Conservation (phyloP, 306 rosid species). For the Macrotyloma uniflorum region DNA sequence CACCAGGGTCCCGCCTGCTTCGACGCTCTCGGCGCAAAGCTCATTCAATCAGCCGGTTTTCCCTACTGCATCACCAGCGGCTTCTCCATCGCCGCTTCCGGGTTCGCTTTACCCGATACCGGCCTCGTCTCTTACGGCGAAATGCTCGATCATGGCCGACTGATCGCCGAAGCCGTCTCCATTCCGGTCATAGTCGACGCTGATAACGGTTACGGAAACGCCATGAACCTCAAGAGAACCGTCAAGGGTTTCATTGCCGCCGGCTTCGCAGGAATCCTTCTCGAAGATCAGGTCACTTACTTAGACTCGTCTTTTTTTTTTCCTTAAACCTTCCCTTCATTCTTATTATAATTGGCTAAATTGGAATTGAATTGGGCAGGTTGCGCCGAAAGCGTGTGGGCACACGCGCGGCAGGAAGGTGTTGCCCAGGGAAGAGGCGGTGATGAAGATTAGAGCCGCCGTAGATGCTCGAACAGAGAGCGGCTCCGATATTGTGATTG, state of each 20-base stretch:
- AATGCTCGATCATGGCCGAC: conserved; percentile 78
- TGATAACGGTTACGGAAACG: conserved; percentile 89
- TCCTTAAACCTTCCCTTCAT: too few species aligned
- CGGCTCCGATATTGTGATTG: conserved; percentile 84
- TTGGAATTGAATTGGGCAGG: conserved; percentile 33
- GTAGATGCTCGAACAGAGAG: conserved; percentile 82
- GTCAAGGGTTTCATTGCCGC: conserved; percentile 77
- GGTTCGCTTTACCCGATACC: conserved; percentile 84
- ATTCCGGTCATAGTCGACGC: conserved; percentile 91
- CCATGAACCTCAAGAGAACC: conserved; percentile 88
- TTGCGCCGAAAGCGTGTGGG: conserved; percentile 89
- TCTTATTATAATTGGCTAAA: background rate
- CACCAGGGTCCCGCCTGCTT: conserved; percentile 89
- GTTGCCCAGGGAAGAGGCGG: conserved; percentile 78
- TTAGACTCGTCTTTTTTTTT: background rate
- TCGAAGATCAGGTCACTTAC: conserved; percentile 80
- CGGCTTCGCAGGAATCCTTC: conserved; percentile 84
- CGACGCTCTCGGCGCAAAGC: conserved; percentile 87
- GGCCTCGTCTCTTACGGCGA: conserved; percentile 88
- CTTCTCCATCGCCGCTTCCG: conserved; percentile 77
- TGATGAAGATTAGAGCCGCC: conserved; percentile 77
- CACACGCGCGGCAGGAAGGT: conserved; percentile 88
- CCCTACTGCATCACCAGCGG: conserved; percentile 83
- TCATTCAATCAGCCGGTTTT: conserved; percentile 76
- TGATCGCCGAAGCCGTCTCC: conserved; percentile 68